Percentiles rank a stretch among this genome's conserved stretches.
Evolutionary conservation across 2,329 filamentous ascomycete species (phyloP).

Genomic region (Aspergillaceae sp.): DNA sequence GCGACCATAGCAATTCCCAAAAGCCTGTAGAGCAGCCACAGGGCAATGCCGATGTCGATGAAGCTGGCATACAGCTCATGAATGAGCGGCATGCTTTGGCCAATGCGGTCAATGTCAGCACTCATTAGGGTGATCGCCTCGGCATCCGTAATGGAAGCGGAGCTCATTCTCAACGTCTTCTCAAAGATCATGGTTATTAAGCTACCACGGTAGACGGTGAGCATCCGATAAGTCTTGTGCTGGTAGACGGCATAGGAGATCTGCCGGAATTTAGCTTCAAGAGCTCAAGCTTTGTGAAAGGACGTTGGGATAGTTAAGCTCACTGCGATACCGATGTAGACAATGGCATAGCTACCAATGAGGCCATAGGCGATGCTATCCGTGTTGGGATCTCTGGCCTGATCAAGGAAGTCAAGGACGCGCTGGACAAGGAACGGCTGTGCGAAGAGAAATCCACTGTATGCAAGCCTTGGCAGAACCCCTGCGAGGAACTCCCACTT

Average conservation of each 20-base stretch:
- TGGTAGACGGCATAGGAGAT: conserved; percentile 34
- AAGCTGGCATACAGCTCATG: conserved; percentile 41
- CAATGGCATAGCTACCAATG: conserved; percentile 36
- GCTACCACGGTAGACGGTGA: conserved; percentile 37
- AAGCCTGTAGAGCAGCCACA: conserved; percentile 35
- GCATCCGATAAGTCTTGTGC: conserved; percentile 35
- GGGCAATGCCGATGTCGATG: conserved; percentile 38
- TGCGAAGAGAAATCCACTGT: conserved; percentile 29
- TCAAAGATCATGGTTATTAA: conserved; percentile 45
- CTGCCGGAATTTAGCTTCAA: conserved; percentile 10
- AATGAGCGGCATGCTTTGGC: conserved; percentile 32
- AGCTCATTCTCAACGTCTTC: conserved; percentile 27
- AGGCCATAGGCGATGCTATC: conserved; percentile 35
- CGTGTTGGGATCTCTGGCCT: conserved; percentile 18
- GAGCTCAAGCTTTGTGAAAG: too few species aligned
- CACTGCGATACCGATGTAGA: conserved; percentile 37
- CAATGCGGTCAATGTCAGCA: conserved; percentile 39
- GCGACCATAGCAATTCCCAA: conserved; percentile 38
- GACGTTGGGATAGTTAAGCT: conserved; percentile 6
- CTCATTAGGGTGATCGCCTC: conserved; percentile 39
- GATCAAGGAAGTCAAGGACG: conserved; percentile 26
- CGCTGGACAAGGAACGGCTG: conserved; percentile 32
- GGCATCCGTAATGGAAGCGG: conserved; percentile 20
- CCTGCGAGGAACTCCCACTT: conserved; percentile 27
- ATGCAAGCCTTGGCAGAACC: conserved; percentile 24